A percentile compares a stretch with the other conserved stretches of the same genome.
Evolutionary conservation across 768 basidiomycete species (phyloP).

Genomic region (Boletus pseudopeckii): DNA sequence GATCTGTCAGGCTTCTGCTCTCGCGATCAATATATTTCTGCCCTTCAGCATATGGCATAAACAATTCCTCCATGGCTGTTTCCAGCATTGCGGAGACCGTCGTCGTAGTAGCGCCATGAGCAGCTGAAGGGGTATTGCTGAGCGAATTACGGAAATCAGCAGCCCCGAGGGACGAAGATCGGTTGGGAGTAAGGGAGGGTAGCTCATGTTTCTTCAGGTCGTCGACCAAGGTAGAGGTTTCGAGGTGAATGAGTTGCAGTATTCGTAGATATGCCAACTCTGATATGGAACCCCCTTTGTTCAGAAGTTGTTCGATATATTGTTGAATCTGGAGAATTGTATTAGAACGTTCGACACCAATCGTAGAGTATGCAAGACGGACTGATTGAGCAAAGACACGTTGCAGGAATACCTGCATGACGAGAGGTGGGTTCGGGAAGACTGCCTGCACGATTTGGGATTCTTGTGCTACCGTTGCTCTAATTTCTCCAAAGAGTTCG

Average conservation of each 20-base stretch:
- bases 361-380: constrained; percentile 28
- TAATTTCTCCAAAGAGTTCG: constrained; percentile 82
- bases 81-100: constrained; percentile 85
- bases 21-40: constrained; percentile 90
- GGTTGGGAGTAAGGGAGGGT: constrained; percentile 54
- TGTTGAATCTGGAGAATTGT: constrained; percentile 75
- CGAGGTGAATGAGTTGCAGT: constrained; percentile 80
- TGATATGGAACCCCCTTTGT: constrained; percentile 68
- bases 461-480: constrained; percentile 89
- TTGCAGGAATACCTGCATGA: constrained; percentile 98
- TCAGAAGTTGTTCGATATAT: constrained; percentile 87
- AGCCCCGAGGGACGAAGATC: constrained; percentile 58
- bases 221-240: constrained; percentile 76
- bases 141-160: constrained; percentile 59
- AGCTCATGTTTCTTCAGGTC: constrained; percentile 91
- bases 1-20: constrained; percentile 75
- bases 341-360: constrained; percentile 6
- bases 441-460: constrained; percentile 98
- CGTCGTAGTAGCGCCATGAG: constrained; percentile 41
- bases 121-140: constrained; percentile 38
- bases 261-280: constrained; percentile 90
- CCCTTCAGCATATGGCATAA: constrained; percentile 90
- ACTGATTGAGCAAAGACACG: constrained; percentile 97
- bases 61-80: constrained; percentile 92
- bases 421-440: constrained; percentile 92